A percentile compares a stretch with the other conserved stretches of the same genome.
Evolutionary conservation across 192 early-diverging fungal species (phyloP).

Genomic region (Phycomyces nitens): DNA sequence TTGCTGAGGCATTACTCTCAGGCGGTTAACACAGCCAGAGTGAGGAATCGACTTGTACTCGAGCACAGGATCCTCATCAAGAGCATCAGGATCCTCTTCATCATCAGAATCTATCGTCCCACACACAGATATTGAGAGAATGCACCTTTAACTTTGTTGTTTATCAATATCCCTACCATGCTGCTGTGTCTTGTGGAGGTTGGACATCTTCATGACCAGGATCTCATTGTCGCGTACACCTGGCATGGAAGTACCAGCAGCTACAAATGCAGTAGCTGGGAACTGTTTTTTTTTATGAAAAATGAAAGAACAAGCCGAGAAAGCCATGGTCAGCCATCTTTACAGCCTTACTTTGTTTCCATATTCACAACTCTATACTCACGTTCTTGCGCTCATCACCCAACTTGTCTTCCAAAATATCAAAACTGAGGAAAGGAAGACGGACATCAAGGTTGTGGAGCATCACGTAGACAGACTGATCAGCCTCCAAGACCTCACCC

Average conservation of each 20-base stretch:
- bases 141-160: background rate
- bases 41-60: slow-evolving; percentile 83
- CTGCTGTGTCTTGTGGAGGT: slow-evolving; percentile 88
- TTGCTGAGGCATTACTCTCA: slow-evolving; percentile 64
- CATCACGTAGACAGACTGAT: slow-evolving; percentile 96
- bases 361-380: slow-evolving; percentile 18
- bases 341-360: too few species aligned
- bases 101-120: slow-evolving; percentile 70
- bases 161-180: slow-evolving; percentile 59
- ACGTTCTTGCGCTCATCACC: slow-evolving; percentile 71
- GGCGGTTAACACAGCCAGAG: slow-evolving; percentile 68
- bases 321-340: background rate
- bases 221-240: slow-evolving; percentile 82
- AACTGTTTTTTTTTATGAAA: slow-evolving; percentile 45
- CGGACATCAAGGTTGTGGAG: slow-evolving; percentile 88
- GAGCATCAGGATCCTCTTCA: slow-evolving; percentile 73
- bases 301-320: slow-evolving; percentile 11
- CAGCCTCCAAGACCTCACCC: slow-evolving; percentile 90
- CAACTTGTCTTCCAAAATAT: slow-evolving; percentile 85
- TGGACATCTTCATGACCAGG: slow-evolving; percentile 93
- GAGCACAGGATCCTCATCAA: slow-evolving; percentile 94
- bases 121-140: too few species aligned
- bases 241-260: slow-evolving; percentile 92
- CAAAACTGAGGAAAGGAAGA: slow-evolving; percentile 97
- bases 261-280: slow-evolving; percentile 89